A percentile compares a stretch with the other conserved stretches of the same genome.
These are phyloP conservation scores for Boletus coccyginus DNA, from an alignment of 768 basidiomycete genomes.

Conservation along the genomic window DNA sequence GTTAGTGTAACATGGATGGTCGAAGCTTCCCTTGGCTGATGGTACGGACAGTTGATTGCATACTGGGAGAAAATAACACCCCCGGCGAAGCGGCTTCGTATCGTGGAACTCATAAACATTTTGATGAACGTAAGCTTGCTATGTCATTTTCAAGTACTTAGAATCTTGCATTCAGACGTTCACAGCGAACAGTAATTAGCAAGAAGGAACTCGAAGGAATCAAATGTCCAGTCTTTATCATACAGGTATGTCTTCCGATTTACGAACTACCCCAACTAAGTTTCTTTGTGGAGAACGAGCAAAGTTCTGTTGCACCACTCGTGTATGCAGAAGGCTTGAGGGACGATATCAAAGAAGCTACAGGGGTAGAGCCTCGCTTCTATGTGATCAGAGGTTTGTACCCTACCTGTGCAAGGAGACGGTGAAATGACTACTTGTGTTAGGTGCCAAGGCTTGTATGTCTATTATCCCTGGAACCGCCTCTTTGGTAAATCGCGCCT, in stretches of 20 bases:
- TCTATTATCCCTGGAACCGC: slow-evolving; percentile 53
- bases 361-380: slow-evolving; percentile 45
- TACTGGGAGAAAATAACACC: slow-evolving; percentile 61
- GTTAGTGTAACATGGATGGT: slow-evolving; percentile 36
- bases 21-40: slow-evolving; percentile 8
- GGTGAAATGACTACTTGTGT: not conserved
- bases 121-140: slow-evolving; percentile 53
- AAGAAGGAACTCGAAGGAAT: slow-evolving; percentile 49
- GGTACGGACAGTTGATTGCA: slow-evolving; percentile 51
- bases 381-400: slow-evolving; percentile 60
- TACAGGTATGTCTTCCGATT: slow-evolving; percentile 48
- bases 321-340: slow-evolving; percentile 56
- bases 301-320: slow-evolving; percentile 50
- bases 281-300: slow-evolving; percentile 50
- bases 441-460: slow-evolving; percentile 56
- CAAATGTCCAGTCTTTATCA: slow-evolving; percentile 61
- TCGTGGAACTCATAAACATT: slow-evolving; percentile 53
- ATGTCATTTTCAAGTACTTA: not conserved
- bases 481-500: slow-evolving; percentile 62
- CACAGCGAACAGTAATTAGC: slow-evolving; percentile 54
- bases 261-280: not conserved
- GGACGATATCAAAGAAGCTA: slow-evolving; percentile 46
- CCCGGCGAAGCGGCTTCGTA: slow-evolving; percentile 50
- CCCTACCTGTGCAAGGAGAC: not conserved
- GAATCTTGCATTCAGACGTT: not conserved